A percentile compares a stretch with the other conserved stretches of the same genome.
Conservation (phyloP, 108 stramenopile species). For the Cylindrotheca closterium region DNA sequence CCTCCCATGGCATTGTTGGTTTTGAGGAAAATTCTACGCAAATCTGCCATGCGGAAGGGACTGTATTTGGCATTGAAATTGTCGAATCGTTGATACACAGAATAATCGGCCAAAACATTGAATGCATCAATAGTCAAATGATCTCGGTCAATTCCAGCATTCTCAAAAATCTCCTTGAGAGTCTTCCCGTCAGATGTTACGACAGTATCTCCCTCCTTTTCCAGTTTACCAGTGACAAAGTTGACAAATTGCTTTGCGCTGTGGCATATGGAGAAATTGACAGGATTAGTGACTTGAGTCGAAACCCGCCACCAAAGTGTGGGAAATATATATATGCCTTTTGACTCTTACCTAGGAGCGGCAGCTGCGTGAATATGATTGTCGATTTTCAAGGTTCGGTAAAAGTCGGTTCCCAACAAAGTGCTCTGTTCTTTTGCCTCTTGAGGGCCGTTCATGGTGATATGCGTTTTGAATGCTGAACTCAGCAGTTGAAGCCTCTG, state of each 20-base stretch:
- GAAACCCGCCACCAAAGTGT: background rate
- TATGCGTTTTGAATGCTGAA: constrained; percentile 87
- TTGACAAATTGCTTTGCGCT: constrained; percentile 95
- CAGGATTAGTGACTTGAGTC: too few relatives aligned
- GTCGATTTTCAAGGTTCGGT: constrained; percentile 97
- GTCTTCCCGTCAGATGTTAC: constrained; percentile 79
- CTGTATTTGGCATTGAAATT: constrained; percentile 99
- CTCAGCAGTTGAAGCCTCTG: constrained; percentile 81
- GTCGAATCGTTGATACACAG: constrained; percentile 98
- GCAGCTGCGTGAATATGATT: constrained; percentile 99
- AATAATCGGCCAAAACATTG: constrained; percentile 98
- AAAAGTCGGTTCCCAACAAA: constrained; percentile 95
- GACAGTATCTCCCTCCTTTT: constrained; percentile 83
- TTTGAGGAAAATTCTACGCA: constrained; percentile 99
- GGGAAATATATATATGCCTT: background rate
- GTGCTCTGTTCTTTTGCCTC: constrained; percentile 80
- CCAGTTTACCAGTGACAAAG: constrained; percentile 96
- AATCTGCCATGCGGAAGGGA: constrained; percentile 94
- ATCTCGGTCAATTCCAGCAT: constrained; percentile 93
- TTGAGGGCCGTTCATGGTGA: constrained; percentile 75
- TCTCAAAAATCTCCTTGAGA: constrained; percentile 71
- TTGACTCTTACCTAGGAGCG: constrained; percentile 68
- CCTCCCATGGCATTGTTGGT: constrained; percentile 90
- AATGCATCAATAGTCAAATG: constrained; percentile 99
- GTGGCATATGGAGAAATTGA: too few relatives aligned